Percentiles rank a stretch among this genome's conserved stretches.
phyloP scores from a whole-genome alignment of 768 basidiomycete genomes.

The Suillus clintonianus region DNA sequence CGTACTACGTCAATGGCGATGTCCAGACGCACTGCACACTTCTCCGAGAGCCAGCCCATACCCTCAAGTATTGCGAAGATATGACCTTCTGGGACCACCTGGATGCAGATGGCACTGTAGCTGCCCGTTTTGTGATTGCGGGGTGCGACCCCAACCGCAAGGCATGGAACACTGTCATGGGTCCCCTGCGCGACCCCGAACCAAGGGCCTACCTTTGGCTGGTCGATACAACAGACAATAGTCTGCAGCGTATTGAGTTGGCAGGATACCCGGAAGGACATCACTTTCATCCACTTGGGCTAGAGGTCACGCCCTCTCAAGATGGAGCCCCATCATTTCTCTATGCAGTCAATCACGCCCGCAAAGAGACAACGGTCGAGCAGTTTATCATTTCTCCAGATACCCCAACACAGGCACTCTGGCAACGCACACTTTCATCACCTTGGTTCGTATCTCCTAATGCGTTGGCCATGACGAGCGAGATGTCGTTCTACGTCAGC shows the following conservation, averaged over 20 bases:
- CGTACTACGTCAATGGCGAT: constrained; percentile 54
- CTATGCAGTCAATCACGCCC: constrained; percentile 72
- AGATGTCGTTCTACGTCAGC: constrained; percentile 68
- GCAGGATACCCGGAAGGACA: constrained; percentile 54
- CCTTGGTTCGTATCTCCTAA: constrained; percentile 67
- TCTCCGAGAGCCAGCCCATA: constrained; percentile 30
- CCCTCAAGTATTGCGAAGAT: constrained; percentile 62
- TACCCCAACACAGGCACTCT: constrained; percentile 42
- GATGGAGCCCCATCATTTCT: constrained; percentile 53
- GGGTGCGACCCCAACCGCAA: constrained; percentile 47
- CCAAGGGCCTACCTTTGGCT: constrained; percentile 67
- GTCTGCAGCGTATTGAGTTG: constrained; percentile 45
- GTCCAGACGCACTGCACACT: constrained; percentile 47
- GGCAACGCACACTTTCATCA: constrained; percentile 63
- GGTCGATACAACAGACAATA: constrained; percentile 33
- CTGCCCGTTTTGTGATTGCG: constrained; percentile 46
- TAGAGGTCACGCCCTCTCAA: constrained; percentile 56
- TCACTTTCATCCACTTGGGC: constrained; percentile 74
- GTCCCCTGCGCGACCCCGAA: constrained; percentile 59
- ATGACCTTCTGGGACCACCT: constrained; percentile 63
- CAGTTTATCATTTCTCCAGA: constrained; percentile 59
- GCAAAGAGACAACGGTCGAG: constrained; percentile 61
- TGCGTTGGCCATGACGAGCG: constrained; percentile 62
- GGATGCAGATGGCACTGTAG: constrained; percentile 38
- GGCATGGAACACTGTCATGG: constrained; percentile 79